phyloP scores from a whole-genome alignment of 1,139 yeast genomes.

The Suhomyces choctaworum region DNA sequence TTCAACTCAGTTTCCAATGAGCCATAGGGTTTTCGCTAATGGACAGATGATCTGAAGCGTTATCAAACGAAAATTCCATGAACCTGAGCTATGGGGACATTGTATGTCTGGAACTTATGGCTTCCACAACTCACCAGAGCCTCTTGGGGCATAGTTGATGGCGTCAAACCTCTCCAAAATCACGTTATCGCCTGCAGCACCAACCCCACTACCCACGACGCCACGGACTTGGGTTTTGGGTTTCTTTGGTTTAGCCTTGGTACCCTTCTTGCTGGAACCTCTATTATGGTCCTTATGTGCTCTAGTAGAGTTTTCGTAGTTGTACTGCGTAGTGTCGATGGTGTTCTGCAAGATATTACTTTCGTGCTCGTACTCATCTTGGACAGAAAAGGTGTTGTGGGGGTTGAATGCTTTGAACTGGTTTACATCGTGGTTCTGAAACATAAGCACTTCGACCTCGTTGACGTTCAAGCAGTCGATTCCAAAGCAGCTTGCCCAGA shows the following conservation, averaged over 20 bases:
- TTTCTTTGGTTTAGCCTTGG: conserved; percentile 1
- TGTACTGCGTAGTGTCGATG: conserved; percentile 40
- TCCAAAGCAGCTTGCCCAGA: conserved; percentile 59
- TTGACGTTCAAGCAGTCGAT: conserved; percentile 51
- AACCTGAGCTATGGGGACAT: no score
- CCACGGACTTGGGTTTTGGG: conserved; percentile 12
- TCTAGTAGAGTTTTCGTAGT: conserved; percentile 19
- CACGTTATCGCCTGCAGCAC: conserved; percentile 28
- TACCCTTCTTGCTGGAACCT: not conserved
- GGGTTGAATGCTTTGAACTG: conserved; percentile 28
- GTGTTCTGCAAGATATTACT: conserved; percentile 37
- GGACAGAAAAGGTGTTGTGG: conserved; percentile 27
- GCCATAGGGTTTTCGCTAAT: no score
- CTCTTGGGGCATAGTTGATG: conserved; percentile 57
- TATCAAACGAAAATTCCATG: no score
- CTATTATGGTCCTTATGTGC: not conserved
- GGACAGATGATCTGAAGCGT: no score
- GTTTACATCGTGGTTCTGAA: conserved; percentile 40
- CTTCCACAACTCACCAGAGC: conserved; percentile 52
- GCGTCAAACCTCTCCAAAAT: conserved; percentile 45
- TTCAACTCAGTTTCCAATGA: no score
- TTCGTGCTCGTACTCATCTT: conserved; percentile 22
- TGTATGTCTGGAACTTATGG: no score
- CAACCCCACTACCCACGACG: conserved; percentile 18
- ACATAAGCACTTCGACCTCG: conserved; percentile 50